Base-by-base conservation (phyloP, 2,329 filamentous ascomycete genomes). In the Sporothrix mexicana region DNA sequence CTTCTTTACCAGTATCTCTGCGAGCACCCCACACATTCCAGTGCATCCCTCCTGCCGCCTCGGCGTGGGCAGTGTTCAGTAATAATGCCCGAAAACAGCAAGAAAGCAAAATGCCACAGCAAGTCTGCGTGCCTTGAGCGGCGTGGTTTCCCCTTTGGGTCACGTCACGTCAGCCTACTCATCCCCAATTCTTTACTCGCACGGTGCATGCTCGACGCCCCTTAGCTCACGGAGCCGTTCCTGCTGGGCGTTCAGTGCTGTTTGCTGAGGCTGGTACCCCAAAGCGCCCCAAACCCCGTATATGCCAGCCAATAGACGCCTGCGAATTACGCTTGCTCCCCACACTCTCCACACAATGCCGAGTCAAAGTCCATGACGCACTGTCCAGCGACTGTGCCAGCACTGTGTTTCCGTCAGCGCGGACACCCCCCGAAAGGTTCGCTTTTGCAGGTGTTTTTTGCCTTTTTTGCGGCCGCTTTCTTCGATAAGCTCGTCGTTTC, bases 281-380 rank as follows among this genome's bases (percentile, higher is more conserved):
- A 36, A 36, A 36, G 30, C 30, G 47, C 47, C 53, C 53, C 68
- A 51, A 23, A 57, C 41, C 49, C 68, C 67, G 45, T 23, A 41
- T 7, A 9, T 3, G 5, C 10, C 45, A 53, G 61, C 73, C 73
- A 74, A 74, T 74, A 6, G 59, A 10, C n/a, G 55, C 43, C 15
- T 23, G 71, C 69, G 69, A 73, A 74, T 74, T 74, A 73, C 71
- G 45, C 67, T 68, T 47, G 25, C 43, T 30, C 69, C 69, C 61
- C 69, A 69, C 62, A 64, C 17, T 47, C 55, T 68, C 62, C 53
- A 47, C 51, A 66, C 36, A 36, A 59, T 53, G 69, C 62, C 62
- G 53, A 62, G 53, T 41, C 49, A 25, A 20, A 15, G n/a, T 17
- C 4, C 6, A 47, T 7, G n/a, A 41, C 20, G 17, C 23, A 20